phyloP scores from a whole-genome alignment of 2,329 filamentous ascomycete species.

The Rhinocladiella mackenziei region DNA sequence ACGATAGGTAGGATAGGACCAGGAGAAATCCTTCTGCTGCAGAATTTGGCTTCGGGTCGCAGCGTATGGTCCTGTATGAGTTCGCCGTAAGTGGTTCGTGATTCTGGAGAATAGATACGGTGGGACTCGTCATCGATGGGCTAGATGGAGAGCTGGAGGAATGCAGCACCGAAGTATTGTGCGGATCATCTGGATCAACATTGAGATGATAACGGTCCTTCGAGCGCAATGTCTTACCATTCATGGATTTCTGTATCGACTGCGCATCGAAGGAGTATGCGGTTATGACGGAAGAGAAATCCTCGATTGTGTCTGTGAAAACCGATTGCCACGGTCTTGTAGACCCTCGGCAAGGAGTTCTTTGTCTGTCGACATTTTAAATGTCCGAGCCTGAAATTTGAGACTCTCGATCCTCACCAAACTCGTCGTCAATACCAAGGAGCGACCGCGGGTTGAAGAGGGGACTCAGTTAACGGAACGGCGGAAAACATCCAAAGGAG shows the following conservation, averaged over 20 bases:
- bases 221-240: no score
- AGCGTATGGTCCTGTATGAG: not conserved
- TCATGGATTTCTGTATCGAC: no score
- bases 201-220: constrained; percentile 3
- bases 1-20: constrained; percentile 39
- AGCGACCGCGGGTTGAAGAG: no score
- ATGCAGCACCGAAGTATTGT: constrained; percentile 6
- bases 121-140: constrained; percentile 20
- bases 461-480: no score
- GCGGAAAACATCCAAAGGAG: not conserved
- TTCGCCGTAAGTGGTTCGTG: constrained; percentile 7
- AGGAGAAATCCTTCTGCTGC: not conserved
- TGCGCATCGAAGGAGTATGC: no score
- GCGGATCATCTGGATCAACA: constrained; percentile 7
- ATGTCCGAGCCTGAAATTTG: no score
- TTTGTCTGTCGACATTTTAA: no score
- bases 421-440: no score
- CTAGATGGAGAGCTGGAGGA: constrained; percentile 19
- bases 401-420: no score
- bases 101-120: constrained; percentile 14
- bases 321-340: no score
- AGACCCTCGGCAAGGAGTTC: no score
- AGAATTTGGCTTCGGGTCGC: not conserved
- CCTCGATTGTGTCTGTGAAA: not conserved
- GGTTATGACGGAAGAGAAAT: no score